Evolutionary conservation across 352 stramenopile genomes (phyloP).

Genomic region (Globisporangium echinulatum): DNA sequence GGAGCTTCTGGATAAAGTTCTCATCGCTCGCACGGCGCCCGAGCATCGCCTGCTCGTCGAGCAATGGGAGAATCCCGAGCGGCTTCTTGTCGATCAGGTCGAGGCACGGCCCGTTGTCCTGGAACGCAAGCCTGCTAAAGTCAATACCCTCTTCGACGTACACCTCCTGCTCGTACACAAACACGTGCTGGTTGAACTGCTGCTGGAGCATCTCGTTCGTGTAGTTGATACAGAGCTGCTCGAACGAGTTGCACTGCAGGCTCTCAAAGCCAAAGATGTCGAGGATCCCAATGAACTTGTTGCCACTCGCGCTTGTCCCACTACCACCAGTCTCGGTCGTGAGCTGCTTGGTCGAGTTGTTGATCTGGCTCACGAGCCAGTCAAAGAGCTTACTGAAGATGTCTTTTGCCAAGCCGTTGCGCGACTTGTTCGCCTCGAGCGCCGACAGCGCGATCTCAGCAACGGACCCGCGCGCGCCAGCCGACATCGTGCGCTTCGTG

Average conservation of each 20-base stretch:
- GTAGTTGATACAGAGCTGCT: constrained; percentile 97
- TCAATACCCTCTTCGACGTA: constrained; percentile 96
- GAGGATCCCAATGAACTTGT: constrained; percentile 92
- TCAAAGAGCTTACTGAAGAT: constrained; percentile 96
- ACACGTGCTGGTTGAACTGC: constrained; percentile 95
- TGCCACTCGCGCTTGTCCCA: constrained; percentile 18
- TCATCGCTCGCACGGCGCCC: constrained; percentile 85
- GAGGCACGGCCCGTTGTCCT: constrained; percentile 91
- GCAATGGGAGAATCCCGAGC: constrained; percentile 87
- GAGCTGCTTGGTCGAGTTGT: constrained; percentile 83
- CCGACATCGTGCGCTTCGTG: constrained; percentile 85
- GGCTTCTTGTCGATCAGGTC: constrained; percentile 93
- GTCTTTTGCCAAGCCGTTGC: constrained; percentile 95
- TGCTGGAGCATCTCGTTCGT: constrained; percentile 95
- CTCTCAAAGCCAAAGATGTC: constrained; percentile 98
- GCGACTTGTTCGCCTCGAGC: constrained; percentile 77
- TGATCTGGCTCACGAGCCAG: constrained; percentile 94
- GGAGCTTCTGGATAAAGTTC: constrained; percentile 90
- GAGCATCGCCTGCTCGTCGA: constrained; percentile 96
- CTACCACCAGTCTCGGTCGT: constrained; percentile 13
- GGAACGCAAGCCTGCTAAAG: constrained; percentile 88
- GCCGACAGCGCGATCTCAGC: constrained; percentile 79
- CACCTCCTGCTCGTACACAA: constrained; percentile 96
- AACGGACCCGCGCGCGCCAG: constrained; percentile 76
- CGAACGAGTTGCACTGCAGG: constrained; percentile 91